Evolutionary conservation across 495 filamentous ascomycete genomes (phyloP), one percentile per base, ranked within the genome.

Genomic region (Aspergillus incahuasiensis): DNA sequence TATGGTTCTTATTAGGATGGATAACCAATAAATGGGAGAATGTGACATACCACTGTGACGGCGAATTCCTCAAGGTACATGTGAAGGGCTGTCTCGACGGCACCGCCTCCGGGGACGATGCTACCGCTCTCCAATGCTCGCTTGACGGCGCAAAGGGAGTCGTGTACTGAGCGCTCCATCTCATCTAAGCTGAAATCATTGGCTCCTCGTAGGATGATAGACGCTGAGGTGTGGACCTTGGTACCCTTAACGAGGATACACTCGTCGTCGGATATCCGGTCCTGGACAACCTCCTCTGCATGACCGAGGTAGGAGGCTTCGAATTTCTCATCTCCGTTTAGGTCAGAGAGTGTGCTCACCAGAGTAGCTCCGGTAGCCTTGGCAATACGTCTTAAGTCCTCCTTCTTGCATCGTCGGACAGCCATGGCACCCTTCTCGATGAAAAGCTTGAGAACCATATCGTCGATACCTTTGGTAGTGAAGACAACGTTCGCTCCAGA

Each of bases 21-120:
- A 8, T 45, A 9, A 30, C 21, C 4, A 45, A 13, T n/a, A n/a
- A 43, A 8, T 19, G 12, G 19, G 48, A n/a, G 18, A 15, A 3
- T 22, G 32, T 35, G 52, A 79, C 82, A 57, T 81, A 85, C 84
- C 52, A 99, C 91, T 52, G 94, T 96, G 62, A 92, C 92, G n/a
- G 94, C 94, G 74, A 95, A 97, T 72, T 99, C 95, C 78, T 99
- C 94, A 30, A 99, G 82, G 75, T 97, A 97, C 68, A 99, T 99
- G 75, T 96, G 94, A 52, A 99, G 80, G 22, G 94, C 94, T n/a
- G 94, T 97, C 78, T 99, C 94, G 18, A 96, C 95, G 12, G 94
- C 95, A 61, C 92, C 94, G 61, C 92, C 94, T 48, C 94, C 94
- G 32, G 94, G 94, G 32, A 99, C 94, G 55, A 99, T 92, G 73